Evolutionary conservation across 2,329 filamentous ascomycete genomes (phyloP), one percentile per base, ranked within the genome.

Genomic region (Xylaria multiplex): DNA sequence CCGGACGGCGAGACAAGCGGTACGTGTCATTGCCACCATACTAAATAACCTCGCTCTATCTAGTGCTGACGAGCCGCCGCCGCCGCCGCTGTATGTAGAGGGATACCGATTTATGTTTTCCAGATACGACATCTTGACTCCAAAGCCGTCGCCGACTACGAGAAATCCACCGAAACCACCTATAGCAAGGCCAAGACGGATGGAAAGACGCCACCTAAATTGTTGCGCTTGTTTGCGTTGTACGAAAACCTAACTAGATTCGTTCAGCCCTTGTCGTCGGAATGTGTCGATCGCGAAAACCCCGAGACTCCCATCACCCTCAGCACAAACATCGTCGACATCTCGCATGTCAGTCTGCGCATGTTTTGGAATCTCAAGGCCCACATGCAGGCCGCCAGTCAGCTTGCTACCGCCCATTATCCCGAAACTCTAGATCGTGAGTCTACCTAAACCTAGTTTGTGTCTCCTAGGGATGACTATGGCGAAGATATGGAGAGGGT

Each of bases 291-390:
- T 73, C 87, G 94, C 73, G 88, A 90, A 7, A 82, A 92, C 77
- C 85, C 90, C 3, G 87, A 90, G 69, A 93, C 92, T n/a, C 95
- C 95, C 6, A 93, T 97, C 72, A 95, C 93, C 45, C 90, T 96
- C 73, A 94, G 91, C 75, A 97, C 92, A 73, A 97, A 97, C 80
- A 97, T 98, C 73, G 93, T 97, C 64, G 95, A 98, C 78, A 93
- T 98, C 69, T 91, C 89, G 16, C 90, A 90, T 14, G 94, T 97
- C 30, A 93, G 93, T 6, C 79, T 98, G 78, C 93, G 92, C 82
- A 93, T 96, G 81, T 97, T 97, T 78, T 97, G 95, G 95, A 96
- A 96, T 80, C 81, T 98, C 68, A 96, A 96, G 83, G 82, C 82
- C 27, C 95, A 97, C 79, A 97, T 98, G 93, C 94, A 97, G 81